Conservation (phyloP, 139 green algal genomes). For the Volvox reticuliferus region DNA sequence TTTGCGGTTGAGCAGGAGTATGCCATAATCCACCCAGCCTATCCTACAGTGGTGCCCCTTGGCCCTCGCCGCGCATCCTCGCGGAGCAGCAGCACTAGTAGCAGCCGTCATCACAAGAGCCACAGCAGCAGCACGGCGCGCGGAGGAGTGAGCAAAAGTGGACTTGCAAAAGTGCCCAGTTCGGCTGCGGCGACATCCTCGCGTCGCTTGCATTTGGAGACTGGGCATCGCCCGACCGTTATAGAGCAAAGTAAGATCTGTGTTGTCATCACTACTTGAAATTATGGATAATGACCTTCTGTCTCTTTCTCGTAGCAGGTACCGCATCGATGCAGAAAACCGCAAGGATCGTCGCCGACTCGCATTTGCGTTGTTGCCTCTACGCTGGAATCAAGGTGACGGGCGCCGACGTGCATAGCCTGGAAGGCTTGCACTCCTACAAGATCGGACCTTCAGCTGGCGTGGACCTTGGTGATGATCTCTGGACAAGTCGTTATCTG, state of each 20-base stretch:
- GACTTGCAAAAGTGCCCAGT: neutral
- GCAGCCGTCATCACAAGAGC: neutral
- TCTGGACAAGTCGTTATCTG: conserved; percentile 83
- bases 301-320: neutral
- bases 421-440: conserved; percentile 63
- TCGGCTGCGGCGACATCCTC: neutral
- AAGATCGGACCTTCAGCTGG: conserved; percentile 77
- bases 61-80: neutral
- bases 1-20: conserved; percentile 85
- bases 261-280: no score
- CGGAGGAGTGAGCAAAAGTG: conserved; percentile 1
- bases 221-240: neutral
- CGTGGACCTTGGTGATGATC: conserved; percentile 78
- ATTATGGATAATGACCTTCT: no score
- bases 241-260: conserved; percentile 1
- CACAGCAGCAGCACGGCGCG: neutral
- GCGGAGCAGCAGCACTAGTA: neutral
- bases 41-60: conserved; percentile 13
- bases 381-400: conserved; percentile 54
- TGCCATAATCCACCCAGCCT: conserved; percentile 68
- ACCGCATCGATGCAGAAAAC: neutral
- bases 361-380: conserved; percentile 51
- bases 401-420: conserved; percentile 23
- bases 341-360: conserved; percentile 28
- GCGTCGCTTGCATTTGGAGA: neutral